Evolutionary conservation across 345 rosid species (phyloP), one percentile per base, ranked within the genome.

Genomic region (Brassica juncea): DNA sequence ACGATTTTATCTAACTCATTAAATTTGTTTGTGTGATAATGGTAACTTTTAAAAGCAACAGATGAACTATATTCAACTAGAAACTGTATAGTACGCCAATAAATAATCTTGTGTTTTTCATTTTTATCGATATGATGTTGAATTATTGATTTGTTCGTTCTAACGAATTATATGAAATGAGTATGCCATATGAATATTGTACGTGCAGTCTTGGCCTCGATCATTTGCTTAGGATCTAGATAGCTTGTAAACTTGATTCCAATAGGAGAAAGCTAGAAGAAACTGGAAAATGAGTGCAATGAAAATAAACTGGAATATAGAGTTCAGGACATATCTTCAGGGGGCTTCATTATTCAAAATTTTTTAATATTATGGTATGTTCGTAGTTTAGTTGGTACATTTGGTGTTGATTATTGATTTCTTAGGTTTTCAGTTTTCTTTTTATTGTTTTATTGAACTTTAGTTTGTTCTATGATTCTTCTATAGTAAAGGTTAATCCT

Each of bases 1-100:
- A 2, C 0, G 6, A n/a, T 5, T 55, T 54, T 70, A 70, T 1
- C 12, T 15, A 54, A 3, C 64, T 31, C 52, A 57, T 31, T 71
- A 32, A 57, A 19, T 71, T 57, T 71, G 74, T 32, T 55, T 71
- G 65, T 34, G 37, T 1, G 31, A 32, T 71, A 71, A 54, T 32
- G 19, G 65, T 55, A 32, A 71, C 19, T 32, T 19, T 57, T 57
- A 10, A 71, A 34, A 71, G 52, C 52, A 19, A 54, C 72, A 11
- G 14, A 32, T 19, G 52, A 19, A 19, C 19, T 19, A 19, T 19
- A 19, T 19, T 19, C 19, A 19, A 19, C 19, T 19, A 19, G 0
- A 19, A 19, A 0, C 19, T 19, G 19, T 19, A 19, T 0, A 19
- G 54, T 21, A 5, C 16, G 5, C 70, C 31, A 66, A 21, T 37